Percentiles rank a stretch among this genome's conserved stretches.
Evolutionary conservation across 306 rosid genomes (phyloP).

Genomic region (Adenanthera pavonina): DNA sequence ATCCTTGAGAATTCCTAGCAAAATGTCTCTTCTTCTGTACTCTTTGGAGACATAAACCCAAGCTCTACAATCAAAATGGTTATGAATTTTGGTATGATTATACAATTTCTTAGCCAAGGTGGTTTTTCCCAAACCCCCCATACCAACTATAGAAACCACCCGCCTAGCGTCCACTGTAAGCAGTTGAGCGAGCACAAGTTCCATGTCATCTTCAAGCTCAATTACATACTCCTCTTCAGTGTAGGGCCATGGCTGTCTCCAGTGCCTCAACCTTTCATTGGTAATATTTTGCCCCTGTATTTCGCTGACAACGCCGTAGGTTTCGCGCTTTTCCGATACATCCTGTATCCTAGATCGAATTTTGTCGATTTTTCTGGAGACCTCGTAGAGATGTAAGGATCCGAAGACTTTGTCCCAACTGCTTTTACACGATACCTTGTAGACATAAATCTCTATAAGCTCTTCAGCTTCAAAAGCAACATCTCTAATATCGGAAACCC

Average conservation of each 20-base stretch:
- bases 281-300: background rate
- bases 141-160: constrained; percentile 55
- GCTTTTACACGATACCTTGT: constrained; percentile 24
- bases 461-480: constrained; percentile 51
- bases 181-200: constrained; percentile 27
- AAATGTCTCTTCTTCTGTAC: constrained; percentile 46
- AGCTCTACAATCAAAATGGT: constrained; percentile 47
- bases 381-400: constrained; percentile 29
- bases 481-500: constrained; percentile 54
- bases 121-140: constrained; percentile 58
- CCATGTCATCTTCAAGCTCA: constrained; percentile 50
- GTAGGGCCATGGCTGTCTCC: constrained; percentile 48
- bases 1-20: constrained; percentile 44
- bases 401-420: constrained; percentile 21
- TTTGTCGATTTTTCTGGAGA: constrained; percentile 20
- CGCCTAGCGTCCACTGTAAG: constrained; percentile 24
- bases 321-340: constrained; percentile 37
- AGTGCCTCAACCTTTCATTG: constrained; percentile 37
- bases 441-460: constrained; percentile 44
- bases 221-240: constrained; percentile 51
- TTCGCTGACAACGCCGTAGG: constrained; percentile 39
- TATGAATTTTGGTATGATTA: constrained; percentile 7
- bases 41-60: constrained; percentile 58
- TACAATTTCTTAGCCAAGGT: constrained; percentile 50
- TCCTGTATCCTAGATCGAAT: constrained; percentile 35